Conservation (phyloP, 1,139 yeast genomes). For the Saccharomycopsis crataegensis region DNA sequence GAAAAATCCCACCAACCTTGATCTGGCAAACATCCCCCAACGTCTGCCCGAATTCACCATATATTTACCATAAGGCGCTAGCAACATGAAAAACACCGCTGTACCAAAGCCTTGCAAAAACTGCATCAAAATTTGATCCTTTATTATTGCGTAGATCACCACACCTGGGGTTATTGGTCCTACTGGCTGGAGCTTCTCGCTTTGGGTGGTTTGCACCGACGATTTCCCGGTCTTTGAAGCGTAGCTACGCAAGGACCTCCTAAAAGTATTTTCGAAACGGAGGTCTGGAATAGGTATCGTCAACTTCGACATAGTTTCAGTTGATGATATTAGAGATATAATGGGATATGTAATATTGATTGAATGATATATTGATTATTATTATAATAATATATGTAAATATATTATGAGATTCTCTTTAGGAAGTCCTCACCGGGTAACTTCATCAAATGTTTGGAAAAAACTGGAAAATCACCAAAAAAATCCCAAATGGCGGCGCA, state of each 20-base stretch:
- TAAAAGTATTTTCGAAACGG: constrained; percentile 56
- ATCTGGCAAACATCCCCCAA: constrained; percentile 11
- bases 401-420: neutral
- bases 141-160: constrained; percentile 47
- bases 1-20: neutral
- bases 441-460: neutral
- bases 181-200: constrained; percentile 1
- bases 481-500: neutral
- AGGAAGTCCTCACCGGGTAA: neutral
- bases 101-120: constrained; percentile 42
- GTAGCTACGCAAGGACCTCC: constrained; percentile 37
- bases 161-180: constrained; percentile 41
- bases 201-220: constrained; percentile 17
- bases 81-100: constrained; percentile 16
- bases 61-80: constrained; percentile 9
- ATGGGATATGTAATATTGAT: too few species aligned
- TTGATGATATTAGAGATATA: neutral
- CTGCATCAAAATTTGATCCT: constrained; percentile 67
- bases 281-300: constrained; percentile 50
- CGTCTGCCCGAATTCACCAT: constrained; percentile 10
- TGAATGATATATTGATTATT: too few species aligned
- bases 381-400: too few species aligned
- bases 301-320: constrained; percentile 1
- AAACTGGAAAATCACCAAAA: too few species aligned
- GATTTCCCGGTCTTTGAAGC: constrained; percentile 18